phyloP scores from a whole-genome alignment of 352 stramenopile species.

The Pythium biforme region DNA sequence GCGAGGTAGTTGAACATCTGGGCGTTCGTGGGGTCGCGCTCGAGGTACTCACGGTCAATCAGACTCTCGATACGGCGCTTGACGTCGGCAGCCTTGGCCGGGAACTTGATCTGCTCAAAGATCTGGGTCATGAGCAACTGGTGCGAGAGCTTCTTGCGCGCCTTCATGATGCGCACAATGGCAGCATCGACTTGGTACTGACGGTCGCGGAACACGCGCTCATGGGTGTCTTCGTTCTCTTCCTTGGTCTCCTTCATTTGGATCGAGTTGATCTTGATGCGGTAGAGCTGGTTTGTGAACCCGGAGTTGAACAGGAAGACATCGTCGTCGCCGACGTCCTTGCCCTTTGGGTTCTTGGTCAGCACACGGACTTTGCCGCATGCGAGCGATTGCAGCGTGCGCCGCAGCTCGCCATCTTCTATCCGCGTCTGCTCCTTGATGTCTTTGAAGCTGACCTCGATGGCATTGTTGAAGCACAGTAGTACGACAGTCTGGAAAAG shows the following conservation, averaged over 20 bases:
- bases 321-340: conserved; percentile 85
- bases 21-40: conserved; percentile 73
- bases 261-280: conserved; percentile 95
- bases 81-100: conserved; percentile 77
- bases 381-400: conserved; percentile 87
- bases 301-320: conserved; percentile 83
- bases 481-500: conserved; percentile 88
- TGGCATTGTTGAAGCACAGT: conserved; percentile 74
- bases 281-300: conserved; percentile 87
- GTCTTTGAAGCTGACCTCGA: conserved; percentile 77
- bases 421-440: conserved; percentile 89
- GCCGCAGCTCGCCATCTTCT: conserved; percentile 87
- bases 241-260: conserved; percentile 94
- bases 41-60: conserved; percentile 89
- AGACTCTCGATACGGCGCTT: conserved; percentile 90
- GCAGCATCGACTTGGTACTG: conserved; percentile 95
- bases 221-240: conserved; percentile 93
- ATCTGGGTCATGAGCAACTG: conserved; percentile 96
- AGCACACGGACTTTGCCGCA: conserved; percentile 90
- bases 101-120: conserved; percentile 92
- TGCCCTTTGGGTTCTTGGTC: conserved; percentile 84
- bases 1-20: conserved; percentile 90
- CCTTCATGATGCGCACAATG: conserved; percentile 99
- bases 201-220: conserved; percentile 91
- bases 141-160: conserved; percentile 94